Conservation (phyloP, 441 rosid genomes). For the Flueggea neowawraea region DNA sequence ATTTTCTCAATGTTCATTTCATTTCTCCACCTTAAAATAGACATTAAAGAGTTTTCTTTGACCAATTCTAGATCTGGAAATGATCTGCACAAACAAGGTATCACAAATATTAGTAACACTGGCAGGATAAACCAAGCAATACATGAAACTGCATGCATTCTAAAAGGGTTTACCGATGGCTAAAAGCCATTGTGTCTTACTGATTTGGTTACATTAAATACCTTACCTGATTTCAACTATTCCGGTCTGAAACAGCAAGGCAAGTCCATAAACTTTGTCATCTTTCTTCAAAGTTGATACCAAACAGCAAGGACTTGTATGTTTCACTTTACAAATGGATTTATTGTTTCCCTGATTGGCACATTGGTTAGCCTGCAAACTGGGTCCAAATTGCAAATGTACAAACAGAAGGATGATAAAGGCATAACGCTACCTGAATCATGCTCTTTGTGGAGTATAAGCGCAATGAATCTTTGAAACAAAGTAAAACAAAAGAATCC, state of each 20-base stretch:
- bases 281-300: slow-evolving; percentile 47
- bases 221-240: slow-evolving; percentile 57
- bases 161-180: too few species aligned
- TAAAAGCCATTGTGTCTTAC: too few species aligned
- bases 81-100: slow-evolving; percentile 39
- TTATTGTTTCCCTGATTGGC: slow-evolving; percentile 47
- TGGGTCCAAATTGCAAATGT: slow-evolving; percentile 8
- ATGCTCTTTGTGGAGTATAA: slow-evolving; percentile 46
- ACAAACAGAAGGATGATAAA: slow-evolving; percentile 12
- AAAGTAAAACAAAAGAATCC: slow-evolving; percentile 48
- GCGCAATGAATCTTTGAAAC: slow-evolving; percentile 49
- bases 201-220: neutral
- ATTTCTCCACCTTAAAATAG: slow-evolving; percentile 64
- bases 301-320: slow-evolving; percentile 60
- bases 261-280: slow-evolving; percentile 40
- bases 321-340: slow-evolving; percentile 49
- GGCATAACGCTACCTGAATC: slow-evolving; percentile 35
- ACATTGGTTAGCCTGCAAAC: slow-evolving; percentile 18
- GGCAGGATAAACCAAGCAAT: too few species aligned
- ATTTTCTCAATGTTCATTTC: slow-evolving; percentile 56
- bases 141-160: too few species aligned
- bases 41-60: slow-evolving; percentile 50
- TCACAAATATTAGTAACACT: neutral
- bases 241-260: slow-evolving; percentile 57
- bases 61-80: slow-evolving; percentile 57